Evolutionary conservation across 495 filamentous ascomycete species (phyloP), one percentile per base, ranked within the genome.

Genomic region (Penicillium macrosclerotiorum): DNA sequence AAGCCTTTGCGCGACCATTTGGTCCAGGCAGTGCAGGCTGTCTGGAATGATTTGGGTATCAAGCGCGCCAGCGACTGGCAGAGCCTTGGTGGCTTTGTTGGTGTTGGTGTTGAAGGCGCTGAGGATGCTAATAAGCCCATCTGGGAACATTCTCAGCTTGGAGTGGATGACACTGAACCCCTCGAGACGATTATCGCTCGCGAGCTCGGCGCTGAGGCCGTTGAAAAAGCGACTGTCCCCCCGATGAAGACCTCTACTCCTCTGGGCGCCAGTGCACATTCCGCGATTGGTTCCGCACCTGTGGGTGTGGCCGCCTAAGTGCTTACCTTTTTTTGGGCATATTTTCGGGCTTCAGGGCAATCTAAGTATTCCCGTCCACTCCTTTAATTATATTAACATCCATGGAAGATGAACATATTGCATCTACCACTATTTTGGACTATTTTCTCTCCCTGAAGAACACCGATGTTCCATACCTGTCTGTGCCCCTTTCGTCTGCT

Each of bases 1-100:
- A 83, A 83, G 62, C 75, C 85, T 49, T 90, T 83, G 63, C 87
- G 88, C 43, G 83, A 90, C 46, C 81, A 96, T 50, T 80, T 98
- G 5, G 84, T 95, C n/a, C 63, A 80, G 37, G 91, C 93, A 4
- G 64, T 98, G 9, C 85, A 96, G 44, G 76, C 76, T 44, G 94
- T 98, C 26, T 98, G 90, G 90, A 76, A 73, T 11, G 78, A 90
- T 55, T 78, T 98, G 2, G 83, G 82, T 19, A 90, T 98, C 72
- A 96, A 95, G 73, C 81, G 90, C 39, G 89, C 91, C 27, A 86
- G 80, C 50, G 88, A 93, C 47, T 97, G 93, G 93, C 82, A 85
- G n/a, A 78, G 77, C 22, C 76, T 92, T 58, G 93, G 94, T 6
- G 94, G 93, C 4, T 95, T 96, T 57, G 88, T 95, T 38, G 92